Conservation (phyloP, 163 green algal species). For the Scenedesmus sp. region DNA sequence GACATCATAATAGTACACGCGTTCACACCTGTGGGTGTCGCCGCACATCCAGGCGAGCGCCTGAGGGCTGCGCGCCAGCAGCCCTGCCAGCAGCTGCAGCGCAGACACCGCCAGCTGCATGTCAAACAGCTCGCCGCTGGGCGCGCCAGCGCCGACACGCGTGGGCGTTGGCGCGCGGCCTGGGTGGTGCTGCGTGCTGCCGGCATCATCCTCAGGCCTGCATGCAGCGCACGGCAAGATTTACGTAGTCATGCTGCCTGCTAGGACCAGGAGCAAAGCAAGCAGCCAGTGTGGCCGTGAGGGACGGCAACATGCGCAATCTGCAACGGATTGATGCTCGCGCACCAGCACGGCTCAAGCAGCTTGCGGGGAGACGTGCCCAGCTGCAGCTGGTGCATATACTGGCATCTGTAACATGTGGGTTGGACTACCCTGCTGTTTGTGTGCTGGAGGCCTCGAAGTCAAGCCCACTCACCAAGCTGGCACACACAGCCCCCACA, state of each 20-base stretch:
- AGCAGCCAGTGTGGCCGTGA: neutral
- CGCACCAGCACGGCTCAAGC: too few species aligned
- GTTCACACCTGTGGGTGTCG: slow-evolving; percentile 23
- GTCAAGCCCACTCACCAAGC: neutral
- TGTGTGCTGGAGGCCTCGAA: too few species aligned
- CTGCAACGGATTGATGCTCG: too few species aligned
- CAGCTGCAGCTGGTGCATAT: neutral
- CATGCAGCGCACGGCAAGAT: neutral
- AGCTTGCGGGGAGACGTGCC: too few species aligned
- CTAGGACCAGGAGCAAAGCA: neutral
- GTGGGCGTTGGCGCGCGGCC: neutral
- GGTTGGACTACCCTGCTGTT: too few species aligned
- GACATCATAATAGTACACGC: too few species aligned
- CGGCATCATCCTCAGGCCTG: neutral
- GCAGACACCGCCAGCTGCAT: slow-evolving; percentile 64
- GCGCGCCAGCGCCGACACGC: neutral
- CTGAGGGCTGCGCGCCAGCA: slow-evolving; percentile 41
- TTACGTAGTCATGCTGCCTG: too few species aligned
- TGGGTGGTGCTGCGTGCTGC: neutral
- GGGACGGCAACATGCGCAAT: too few species aligned
- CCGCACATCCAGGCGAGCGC: slow-evolving; percentile 44
- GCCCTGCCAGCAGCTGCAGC: slow-evolving; percentile 64
- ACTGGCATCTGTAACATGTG: too few species aligned
- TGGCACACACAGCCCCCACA: slow-evolving; percentile 48
- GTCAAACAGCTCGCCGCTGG: slow-evolving; percentile 49